phyloP scores from a whole-genome alignment of 345 rosid genomes.

The Salix arbutifolia region DNA sequence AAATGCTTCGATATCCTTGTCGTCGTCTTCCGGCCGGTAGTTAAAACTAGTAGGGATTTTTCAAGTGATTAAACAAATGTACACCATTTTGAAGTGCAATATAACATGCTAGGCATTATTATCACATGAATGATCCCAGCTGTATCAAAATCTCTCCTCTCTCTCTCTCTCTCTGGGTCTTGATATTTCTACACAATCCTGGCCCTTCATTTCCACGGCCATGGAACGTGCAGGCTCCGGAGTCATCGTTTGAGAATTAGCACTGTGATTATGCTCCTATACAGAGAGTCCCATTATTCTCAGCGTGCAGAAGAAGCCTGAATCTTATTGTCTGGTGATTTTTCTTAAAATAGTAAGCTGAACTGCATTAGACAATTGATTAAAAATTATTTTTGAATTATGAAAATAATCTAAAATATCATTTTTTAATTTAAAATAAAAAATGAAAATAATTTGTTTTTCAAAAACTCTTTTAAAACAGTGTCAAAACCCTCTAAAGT shows the following conservation, averaged over 20 bases:
- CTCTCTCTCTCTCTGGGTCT: too few species aligned
- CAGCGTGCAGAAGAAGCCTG: too few species aligned
- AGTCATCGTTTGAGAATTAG: background rate
- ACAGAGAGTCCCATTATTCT: too few species aligned
- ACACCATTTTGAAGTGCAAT: background rate
- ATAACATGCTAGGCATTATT: background rate
- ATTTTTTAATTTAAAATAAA: too few species aligned
- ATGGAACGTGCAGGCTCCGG: background rate
- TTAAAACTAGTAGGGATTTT: background rate
- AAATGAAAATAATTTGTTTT: too few species aligned
- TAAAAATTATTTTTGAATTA: too few species aligned
- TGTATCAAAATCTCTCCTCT: background rate
- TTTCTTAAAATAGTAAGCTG: too few species aligned
- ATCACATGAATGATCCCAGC: background rate
- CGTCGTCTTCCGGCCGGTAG: background rate
- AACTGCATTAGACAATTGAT: background rate
- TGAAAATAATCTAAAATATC: too few species aligned
- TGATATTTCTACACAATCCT: too few species aligned
- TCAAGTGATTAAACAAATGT: background rate
- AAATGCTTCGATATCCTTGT: conserved; percentile 10
- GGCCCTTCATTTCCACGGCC: background rate
- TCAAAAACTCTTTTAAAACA: too few species aligned
- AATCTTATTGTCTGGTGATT: too few species aligned
- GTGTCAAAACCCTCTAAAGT: too few species aligned
- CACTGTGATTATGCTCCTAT: background rate